Evolutionary conservation across 2,329 filamentous ascomycete genomes (phyloP).

Genomic region (Paracorniculantispora psalliotae): DNA sequence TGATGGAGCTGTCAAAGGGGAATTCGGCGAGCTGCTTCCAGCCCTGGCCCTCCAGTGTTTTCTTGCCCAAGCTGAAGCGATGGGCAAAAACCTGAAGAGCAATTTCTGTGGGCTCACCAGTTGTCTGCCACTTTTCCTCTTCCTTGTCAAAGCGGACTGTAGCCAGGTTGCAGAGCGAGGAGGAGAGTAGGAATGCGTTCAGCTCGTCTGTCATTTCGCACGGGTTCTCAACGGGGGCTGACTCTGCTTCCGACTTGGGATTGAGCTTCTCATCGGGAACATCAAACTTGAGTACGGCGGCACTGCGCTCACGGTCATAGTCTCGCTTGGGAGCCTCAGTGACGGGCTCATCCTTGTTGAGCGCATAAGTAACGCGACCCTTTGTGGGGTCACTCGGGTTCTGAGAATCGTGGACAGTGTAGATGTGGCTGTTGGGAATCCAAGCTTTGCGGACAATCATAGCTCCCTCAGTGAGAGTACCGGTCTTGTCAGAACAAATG

Average conservation of each 20-base stretch:
- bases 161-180: slow-evolving; percentile 62
- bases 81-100: slow-evolving; percentile 71
- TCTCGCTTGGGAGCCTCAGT: slow-evolving; percentile 43
- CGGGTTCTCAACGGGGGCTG: slow-evolving; percentile 30
- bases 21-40: slow-evolving; percentile 66
- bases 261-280: slow-evolving; percentile 53
- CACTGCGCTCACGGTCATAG: slow-evolving; percentile 55
- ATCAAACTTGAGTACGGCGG: slow-evolving; percentile 57
- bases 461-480: slow-evolving; percentile 62
- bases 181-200: slow-evolving; percentile 46
- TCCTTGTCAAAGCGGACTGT: slow-evolving; percentile 52
- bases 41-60: slow-evolving; percentile 43
- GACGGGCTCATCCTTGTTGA: slow-evolving; percentile 29
- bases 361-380: slow-evolving; percentile 47
- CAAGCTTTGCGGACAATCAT: slow-evolving; percentile 66
- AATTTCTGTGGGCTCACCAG: slow-evolving; percentile 70
- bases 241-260: slow-evolving; percentile 26
- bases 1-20: slow-evolving; percentile 73
- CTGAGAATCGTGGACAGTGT: slow-evolving; percentile 57
- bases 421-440: slow-evolving; percentile 53
- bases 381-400: slow-evolving; percentile 57
- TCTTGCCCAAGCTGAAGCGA: slow-evolving; percentile 59
- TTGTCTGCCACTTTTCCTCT: slow-evolving; percentile 58
- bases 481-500: slow-evolving; percentile 71
- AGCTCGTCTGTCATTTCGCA: slow-evolving; percentile 44